Evolutionary conservation across 768 basidiomycete genomes (phyloP), one percentile per base, ranked within the genome.

Genomic region (Tephrocybe sp.): DNA sequence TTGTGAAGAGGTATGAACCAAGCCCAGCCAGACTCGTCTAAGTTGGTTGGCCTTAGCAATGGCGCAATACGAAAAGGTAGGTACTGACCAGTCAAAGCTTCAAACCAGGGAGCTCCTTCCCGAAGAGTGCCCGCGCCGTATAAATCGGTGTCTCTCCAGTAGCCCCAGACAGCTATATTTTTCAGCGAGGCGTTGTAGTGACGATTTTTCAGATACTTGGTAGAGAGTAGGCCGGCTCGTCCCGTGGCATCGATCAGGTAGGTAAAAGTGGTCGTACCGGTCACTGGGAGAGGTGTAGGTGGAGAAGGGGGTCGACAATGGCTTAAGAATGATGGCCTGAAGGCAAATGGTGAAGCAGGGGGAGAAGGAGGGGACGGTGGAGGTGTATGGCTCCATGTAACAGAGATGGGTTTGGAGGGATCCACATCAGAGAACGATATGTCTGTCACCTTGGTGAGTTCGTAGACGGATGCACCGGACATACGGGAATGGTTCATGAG

Each of bases 101-200:
- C 88, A 55, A 86, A 85, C 78, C 80, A 83, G 9, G 83, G 83
- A 0, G 83, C 73, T 8, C 82, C 82, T 61, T 79, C 70, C 32
- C 83, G 71, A 15, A 61, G 40, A 3, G 80, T 77, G 34, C 75
- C 76, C 21, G 51, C 50, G 3, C 78, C 79, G 59, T 85, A 90
- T 28, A 69, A 70, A 13, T 67, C 73, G 1, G 75, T 75, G 16
- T 74, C 72, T 31, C 62, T 71, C 86, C 86, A 91, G 58, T 91
- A 90, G 3, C 82, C 87, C 88, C 88, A 91, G 18, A 85, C 71
- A 3, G 87, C 88, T 13, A 89, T 73, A 58, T 91, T 91, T 60
- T 80, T 83, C 45, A 91, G 60, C 3, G 83, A 82, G 28, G 77
- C 74, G 48, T 87, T 89, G 62, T 80, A 83, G 53, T 75, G 79